These are phyloP conservation scores for Uronychia binucleata DNA, from an alignment of 73 alveolate species.

Conservation along the genomic window DNA sequence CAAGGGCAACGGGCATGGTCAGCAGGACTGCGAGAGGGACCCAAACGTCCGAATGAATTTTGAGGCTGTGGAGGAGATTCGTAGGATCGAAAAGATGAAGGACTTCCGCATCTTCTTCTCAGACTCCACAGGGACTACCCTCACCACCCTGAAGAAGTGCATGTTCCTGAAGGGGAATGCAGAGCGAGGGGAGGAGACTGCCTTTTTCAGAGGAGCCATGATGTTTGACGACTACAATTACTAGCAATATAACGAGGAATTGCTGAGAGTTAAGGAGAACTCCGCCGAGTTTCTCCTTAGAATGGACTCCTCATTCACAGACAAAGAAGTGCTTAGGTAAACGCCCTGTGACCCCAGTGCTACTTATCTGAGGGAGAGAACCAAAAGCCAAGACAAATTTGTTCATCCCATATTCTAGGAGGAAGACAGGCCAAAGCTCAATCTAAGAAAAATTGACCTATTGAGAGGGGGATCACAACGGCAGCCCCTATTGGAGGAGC, in stretches of 20 bases:
- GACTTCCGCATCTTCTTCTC: slow-evolving; percentile 27
- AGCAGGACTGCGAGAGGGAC: slow-evolving; percentile 51
- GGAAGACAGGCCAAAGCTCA: neutral
- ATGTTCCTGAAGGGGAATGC: neutral
- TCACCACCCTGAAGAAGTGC: slow-evolving; percentile 14
- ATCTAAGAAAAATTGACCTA: too few species aligned
- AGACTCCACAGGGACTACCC: slow-evolving; percentile 28
- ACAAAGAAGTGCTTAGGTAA: neutral
- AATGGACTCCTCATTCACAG: neutral
- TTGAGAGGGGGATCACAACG: too few species aligned
- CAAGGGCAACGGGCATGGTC: slow-evolving; percentile 63
- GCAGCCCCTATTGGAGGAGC: neutral
- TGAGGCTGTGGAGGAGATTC: slow-evolving; percentile 49
- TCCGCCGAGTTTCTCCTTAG: slow-evolving; percentile 4
- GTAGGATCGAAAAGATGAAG: slow-evolving; percentile 45
- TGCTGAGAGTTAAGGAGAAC: slow-evolving; percentile 21
- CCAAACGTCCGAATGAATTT: slow-evolving; percentile 38
- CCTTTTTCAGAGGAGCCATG: slow-evolving; percentile 48
- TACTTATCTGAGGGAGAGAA: neutral
- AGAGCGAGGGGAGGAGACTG: neutral
- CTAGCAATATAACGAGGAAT: slow-evolving; percentile 21
- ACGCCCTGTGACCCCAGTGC: neutral
- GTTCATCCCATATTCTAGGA: neutral
- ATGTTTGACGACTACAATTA: slow-evolving; percentile 45
- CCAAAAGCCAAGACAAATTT: neutral